Base-by-base conservation (phyloP, 805 yeast species). In the Saccharomycopsis sp. region DNA sequence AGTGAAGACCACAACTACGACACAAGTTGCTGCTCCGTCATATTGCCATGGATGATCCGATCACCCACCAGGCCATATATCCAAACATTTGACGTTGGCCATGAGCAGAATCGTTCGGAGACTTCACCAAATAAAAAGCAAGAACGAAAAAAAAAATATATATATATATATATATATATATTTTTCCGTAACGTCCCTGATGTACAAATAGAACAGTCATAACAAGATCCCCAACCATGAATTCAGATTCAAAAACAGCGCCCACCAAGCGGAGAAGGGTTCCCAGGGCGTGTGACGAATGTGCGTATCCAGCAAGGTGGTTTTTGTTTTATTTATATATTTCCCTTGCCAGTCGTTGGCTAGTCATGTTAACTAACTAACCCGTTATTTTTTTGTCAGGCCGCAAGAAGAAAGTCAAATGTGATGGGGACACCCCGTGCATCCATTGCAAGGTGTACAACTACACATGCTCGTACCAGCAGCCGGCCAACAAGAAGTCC, bases 391-490 rank as follows among this genome's bases (percentile, higher is more conserved):
- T 12, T 8, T 15, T 18, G n/a, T 21, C 13, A 42, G 46, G 46
- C 29, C 68, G 89, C 16, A 72, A 70, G 58, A 80, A 79, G 59
- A 82, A 82, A 54, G 84, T 80, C 48, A 77, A 79, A 54, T 82
- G 94, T 59, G 87, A 80, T 55, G 92, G 89, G 4, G 70, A 71
- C 51, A 79, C 72, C 51, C 92, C 89, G 1, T 82, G 94, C 57
- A 71, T 74, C 23, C 85, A 78, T 57, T 86, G 95, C 56, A 81
- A 95, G 1, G 95, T 85, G 1, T 87, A 85, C 60, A 75, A 84
- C 16, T 83, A 81, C 58, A 80, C 75, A 43, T 86, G 96, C 60
- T 75, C 94, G 0, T 86, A 86, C 56, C 83, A 81, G 53, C 85
- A 83, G 53, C 89, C 94, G 7, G 68, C 80, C 39, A 63, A 68